Evolutionary conservation across 2,329 filamentous ascomycete species (phyloP), one percentile per base, ranked within the genome.

Genomic region (Fusarium sp.): DNA sequence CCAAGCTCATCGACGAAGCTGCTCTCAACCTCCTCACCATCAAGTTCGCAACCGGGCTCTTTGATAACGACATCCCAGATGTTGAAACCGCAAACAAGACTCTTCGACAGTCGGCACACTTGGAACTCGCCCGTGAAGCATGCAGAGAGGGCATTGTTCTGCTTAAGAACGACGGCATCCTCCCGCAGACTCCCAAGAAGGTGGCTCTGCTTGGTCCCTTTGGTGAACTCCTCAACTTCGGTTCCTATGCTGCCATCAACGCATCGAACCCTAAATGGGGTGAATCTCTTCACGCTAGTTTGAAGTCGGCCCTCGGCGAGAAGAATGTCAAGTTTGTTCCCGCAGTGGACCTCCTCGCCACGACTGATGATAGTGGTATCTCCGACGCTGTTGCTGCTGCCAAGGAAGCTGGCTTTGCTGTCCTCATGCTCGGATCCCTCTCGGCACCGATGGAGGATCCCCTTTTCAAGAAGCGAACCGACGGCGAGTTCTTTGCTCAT

Each of bases 101-200:
- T 1, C 71, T 75, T 9, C 65, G 73, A 6, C 40, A 66, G 11
- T 4, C 60, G 4, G 45, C 56, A 2, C 73, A 75, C 47, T 25
- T 70, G 4, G 54, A 65, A 17, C 35, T 75, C 4, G 66, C 71
- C 2, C 69, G 45, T 2, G 66, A 74, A 11, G 68, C 70, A n/a
- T 71, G 65, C 7, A 63, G 68, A n/a, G 70, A 75, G 33, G 68
- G 66, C 6, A 63, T 91, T 17, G 90, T 92, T 3, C 85, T 92
- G n/a, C 82, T 92, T 43, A 91, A 92, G 81, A 93, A 93, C 69
- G 86, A 90, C 35, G 85, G 86, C 14, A 82, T 83, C 22, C 80
- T 89, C 3, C 83, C 93, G 2, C 90, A 91, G 6, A 79, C 89
- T 8, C 84, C 71, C 1, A 37, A 65, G 7, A 76, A 73, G 66